phyloP scores from a whole-genome alignment of 164 flowering plant species.

The Vitis cinerea region DNA sequence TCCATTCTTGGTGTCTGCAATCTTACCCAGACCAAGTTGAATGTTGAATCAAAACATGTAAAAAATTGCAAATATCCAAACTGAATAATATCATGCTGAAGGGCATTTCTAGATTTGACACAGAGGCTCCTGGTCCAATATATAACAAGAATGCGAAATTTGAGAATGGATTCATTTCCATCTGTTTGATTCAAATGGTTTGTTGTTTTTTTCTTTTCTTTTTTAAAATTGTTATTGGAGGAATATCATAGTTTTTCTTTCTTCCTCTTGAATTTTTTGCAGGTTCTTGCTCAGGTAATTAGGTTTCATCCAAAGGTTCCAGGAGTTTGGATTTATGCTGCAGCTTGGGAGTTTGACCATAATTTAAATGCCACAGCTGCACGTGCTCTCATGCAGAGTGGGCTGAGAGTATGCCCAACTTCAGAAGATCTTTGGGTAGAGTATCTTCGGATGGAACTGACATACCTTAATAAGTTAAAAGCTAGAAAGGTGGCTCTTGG shows the following conservation, averaged over 20 bases:
- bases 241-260: too few species aligned
- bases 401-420: slow-evolving; percentile 72
- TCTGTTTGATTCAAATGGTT: too few species aligned
- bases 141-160: neutral
- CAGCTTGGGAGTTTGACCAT: slow-evolving; percentile 92
- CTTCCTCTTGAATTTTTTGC: slow-evolving; percentile 2
- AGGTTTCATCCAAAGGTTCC: slow-evolving; percentile 93
- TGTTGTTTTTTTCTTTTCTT: neutral
- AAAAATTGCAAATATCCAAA: too few species aligned
- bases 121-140: too few species aligned
- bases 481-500: slow-evolving; percentile 80
- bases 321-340: slow-evolving; percentile 94
- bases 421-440: slow-evolving; percentile 94
- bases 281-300: slow-evolving; percentile 76
- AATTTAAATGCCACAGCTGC: slow-evolving; percentile 76
- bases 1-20: too few species aligned
- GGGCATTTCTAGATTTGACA: too few species aligned
- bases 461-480: slow-evolving; percentile 79
- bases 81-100: too few species aligned
- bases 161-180: neutral
- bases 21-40: too few species aligned
- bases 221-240: neutral
- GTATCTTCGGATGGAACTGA: slow-evolving; percentile 92
- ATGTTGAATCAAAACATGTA: too few species aligned
- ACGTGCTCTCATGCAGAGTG: slow-evolving; percentile 85